Percentiles rank a stretch among this genome's conserved stretches.
Evolutionary conservation across 2,329 filamentous ascomycete species (phyloP).

Genomic region (Penicillium janthinellum): DNA sequence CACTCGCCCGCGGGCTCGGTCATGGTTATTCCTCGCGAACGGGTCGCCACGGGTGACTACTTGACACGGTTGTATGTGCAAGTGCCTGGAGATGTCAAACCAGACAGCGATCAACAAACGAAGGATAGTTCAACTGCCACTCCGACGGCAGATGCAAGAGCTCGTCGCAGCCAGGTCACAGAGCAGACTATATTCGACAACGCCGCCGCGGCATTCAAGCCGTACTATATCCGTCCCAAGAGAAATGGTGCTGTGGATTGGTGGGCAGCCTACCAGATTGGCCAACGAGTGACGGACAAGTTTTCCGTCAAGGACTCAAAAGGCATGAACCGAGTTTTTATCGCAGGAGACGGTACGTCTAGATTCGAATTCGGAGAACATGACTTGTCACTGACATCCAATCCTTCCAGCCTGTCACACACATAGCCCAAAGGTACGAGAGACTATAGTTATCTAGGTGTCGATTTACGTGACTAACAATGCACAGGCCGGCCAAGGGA

Average conservation of each 20-base stretch:
- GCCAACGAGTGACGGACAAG: conserved; percentile 60
- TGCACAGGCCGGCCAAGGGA: conserved; percentile 67
- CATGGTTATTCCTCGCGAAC: conserved; percentile 76
- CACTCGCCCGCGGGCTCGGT: conserved; percentile 74
- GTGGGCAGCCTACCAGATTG: conserved; percentile 77
- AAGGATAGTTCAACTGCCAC: conserved; percentile 52
- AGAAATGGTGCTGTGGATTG: conserved; percentile 63
- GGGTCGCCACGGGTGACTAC: conserved; percentile 62
- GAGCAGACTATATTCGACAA: conserved; percentile 64
- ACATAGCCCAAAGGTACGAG: conserved; percentile 65
- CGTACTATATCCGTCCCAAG: conserved; percentile 66
- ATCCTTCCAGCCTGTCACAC: conserved; percentile 68
- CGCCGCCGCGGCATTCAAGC: conserved; percentile 66
- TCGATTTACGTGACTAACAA: not conserved
- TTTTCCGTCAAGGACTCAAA: conserved; percentile 63
- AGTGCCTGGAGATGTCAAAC: conserved; percentile 36
- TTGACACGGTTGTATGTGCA: conserved; percentile 68
- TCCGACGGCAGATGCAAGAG: conserved; percentile 62
- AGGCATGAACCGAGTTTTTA: conserved; percentile 70
- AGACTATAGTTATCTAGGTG: not conserved
- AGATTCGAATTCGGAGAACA: not conserved
- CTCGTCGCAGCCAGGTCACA: conserved; percentile 64
- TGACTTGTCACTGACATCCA: not conserved
- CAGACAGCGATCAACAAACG: conserved; percentile 25
- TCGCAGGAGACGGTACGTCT: conserved; percentile 64